Base-by-base conservation (phyloP, 2,329 filamentous ascomycete species). In the Orbilia blumenaviensis region DNA sequence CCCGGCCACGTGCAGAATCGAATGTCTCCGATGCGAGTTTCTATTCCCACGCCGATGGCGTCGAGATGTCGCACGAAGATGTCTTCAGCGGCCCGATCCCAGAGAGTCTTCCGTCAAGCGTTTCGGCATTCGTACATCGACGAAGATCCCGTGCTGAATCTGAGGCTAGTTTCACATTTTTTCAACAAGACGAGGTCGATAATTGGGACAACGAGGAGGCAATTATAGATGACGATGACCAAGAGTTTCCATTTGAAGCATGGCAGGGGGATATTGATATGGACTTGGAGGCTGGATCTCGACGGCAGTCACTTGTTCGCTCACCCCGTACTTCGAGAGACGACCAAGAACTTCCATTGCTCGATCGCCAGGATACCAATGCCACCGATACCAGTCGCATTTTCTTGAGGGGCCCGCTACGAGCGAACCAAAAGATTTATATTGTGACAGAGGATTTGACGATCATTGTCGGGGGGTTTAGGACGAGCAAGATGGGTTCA, bases 371-470 rank as follows among this genome's bases (percentile, higher is more conserved):
- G 92, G 78, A 86, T 85, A 27, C 92, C 10, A 87, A 89, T 78
- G 66, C 50, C 14, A 77, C 73, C 18, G 73, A 77, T 64, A 63
- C 36, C 86, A 76, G 72, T 32, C 64, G 72, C 25, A 21, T 58
- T 5, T 68, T 76, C 16, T 14, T 76, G 7, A 58, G 50, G 41
- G 64, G 72, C 4, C 72, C 72, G 9, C 38, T 76, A 32, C 58
- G 72, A 69, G 86, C 88, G 27, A 96, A 88, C 80, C 95, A 99
- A 83, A 98, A 97, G 84, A 87, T 97, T 23, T 95, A 97, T 83
- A 93, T 99, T 83, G 86, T 89, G 72, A 96, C 92, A 44, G 95
- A 99, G 83, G 95, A 99, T 82, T 85, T 99, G 78, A 97, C 93
- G 0, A 93, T 97, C 80, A 94, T 94, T 27, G 89, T 98, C 81